Evolutionary conservation across 306 rosid species (phyloP), one percentile per base, ranked within the genome.

Genomic region (Acacia acuminata): DNA sequence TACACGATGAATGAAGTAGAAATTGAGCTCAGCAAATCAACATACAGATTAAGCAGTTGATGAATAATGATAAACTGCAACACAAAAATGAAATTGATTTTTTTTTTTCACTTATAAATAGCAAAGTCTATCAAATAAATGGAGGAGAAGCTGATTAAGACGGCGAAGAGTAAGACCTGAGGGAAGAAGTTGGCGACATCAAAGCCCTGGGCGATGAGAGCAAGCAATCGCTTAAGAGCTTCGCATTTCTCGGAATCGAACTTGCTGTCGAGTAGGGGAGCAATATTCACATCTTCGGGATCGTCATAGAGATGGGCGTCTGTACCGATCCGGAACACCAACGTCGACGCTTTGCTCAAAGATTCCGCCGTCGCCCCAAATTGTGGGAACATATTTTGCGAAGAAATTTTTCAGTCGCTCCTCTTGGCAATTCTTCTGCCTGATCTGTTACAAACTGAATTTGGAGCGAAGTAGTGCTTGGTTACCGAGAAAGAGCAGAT

Each of bases 241-340:
- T 96, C 99, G 81, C 90, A 91, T 80, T 92, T 96, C 88, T 94
- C 99, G 64, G 97, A 91, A 82, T 94, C 99, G 90, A 94, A 96
- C 85, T 83, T 94, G 90, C 98, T 94, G 76, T 96, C 98, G 75
- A 96, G 94, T 30, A 94, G 89, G 25, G 94, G 90, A 42, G 90
- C 91, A 76, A 96, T 96, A 86, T 75, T 94, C 61, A 89, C 99
- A 34, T 96, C 97, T 7, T 94, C 97, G 32, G 99, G 99, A 32
- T 96, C 99, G 86, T 96, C 98, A 94, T 96, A 96, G 80, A 96
- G 98, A 84, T 94, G 98, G 3, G 99, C 98, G 80, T 96, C 99
- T n/a, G 99, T 92, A 19, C 99, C 98, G 91, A 96, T 94, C 81
- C 98, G 94, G 86, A 92, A 91, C 85, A 96, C 94, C 79, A 90